phyloP scores from a whole-genome alignment of 2,329 filamentous ascomycete species.

The Trichoderma cornu-damae region DNA sequence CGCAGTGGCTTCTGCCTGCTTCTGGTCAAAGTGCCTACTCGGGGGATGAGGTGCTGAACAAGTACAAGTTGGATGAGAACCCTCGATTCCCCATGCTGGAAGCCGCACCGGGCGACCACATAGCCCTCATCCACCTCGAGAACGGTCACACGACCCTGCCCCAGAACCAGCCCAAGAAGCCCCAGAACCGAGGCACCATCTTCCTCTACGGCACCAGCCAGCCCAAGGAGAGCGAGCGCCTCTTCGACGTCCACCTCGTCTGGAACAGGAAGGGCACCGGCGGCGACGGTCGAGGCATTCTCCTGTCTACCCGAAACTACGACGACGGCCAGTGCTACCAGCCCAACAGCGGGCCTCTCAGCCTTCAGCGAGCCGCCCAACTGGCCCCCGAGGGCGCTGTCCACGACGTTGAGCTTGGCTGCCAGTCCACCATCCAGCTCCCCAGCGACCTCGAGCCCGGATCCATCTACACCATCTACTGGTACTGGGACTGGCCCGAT shows the following conservation, averaged over 20 bases:
- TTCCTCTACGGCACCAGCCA: conserved; percentile 67
- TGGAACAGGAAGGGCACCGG: conserved; percentile 81
- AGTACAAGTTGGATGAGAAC: conserved; percentile 34
- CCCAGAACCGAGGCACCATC: conserved; percentile 62
- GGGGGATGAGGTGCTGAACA: conserved; percentile 49
- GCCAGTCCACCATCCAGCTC: conserved; percentile 75
- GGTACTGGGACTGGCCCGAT: conserved; percentile 93
- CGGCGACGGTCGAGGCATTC: conserved; percentile 69
- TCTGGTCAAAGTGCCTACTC: conserved; percentile 59
- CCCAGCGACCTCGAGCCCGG: conserved; percentile 60
- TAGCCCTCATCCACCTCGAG: conserved; percentile 66
- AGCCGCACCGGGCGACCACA: conserved; percentile 54
- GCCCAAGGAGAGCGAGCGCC: conserved; percentile 46
- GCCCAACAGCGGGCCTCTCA: conserved; percentile 57
- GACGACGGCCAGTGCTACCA: conserved; percentile 92
- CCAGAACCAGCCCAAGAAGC: conserved; percentile 52
- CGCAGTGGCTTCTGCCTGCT: conserved; percentile 59
- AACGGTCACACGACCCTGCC: conserved; percentile 70
- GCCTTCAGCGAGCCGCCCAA: conserved; percentile 51
- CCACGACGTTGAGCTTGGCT: conserved; percentile 60
- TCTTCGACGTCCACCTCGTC: conserved; percentile 61
- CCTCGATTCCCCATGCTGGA: conserved; percentile 57
- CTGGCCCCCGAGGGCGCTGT: conserved; percentile 50
- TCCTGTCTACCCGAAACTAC: conserved; percentile 73
- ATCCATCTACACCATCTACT: conserved; percentile 76